These are phyloP conservation scores for Backusella luteola DNA, from an alignment of 192 early-diverging fungal species.

Conservation along the genomic window DNA sequence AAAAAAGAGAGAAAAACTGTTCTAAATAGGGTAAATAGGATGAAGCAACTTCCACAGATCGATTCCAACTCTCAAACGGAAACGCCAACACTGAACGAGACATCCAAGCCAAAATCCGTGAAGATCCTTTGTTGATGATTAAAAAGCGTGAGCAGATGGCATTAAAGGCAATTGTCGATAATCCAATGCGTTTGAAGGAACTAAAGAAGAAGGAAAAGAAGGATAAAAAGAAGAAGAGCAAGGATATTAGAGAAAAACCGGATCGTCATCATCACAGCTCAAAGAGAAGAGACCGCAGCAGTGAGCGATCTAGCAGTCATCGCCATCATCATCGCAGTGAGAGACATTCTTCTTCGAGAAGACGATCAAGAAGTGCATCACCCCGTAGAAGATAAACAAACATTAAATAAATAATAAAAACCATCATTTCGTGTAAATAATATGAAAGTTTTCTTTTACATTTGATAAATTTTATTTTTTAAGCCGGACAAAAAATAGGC, in stretches of 20 bases:
- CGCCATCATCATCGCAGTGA: constrained; percentile 40
- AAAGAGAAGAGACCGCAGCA: constrained; percentile 17
- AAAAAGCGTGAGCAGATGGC: constrained; percentile 83
- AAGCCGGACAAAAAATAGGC: no score
- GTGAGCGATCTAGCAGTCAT: constrained; percentile 25
- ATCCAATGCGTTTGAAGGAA: constrained; percentile 64
- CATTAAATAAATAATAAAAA: not conserved
- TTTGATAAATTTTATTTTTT: not conserved
- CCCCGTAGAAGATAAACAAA: not conserved
- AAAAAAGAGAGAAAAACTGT: no score
- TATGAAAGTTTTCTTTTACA: no score
- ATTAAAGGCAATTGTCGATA: constrained; percentile 71
- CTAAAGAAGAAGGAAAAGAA: constrained; percentile 46
- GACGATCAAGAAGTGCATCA: not conserved
- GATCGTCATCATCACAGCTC: constrained; percentile 12
- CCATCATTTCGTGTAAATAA: not conserved
- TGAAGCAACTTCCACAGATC: constrained; percentile 24
- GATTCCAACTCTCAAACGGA: constrained; percentile 50
- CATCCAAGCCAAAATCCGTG: constrained; percentile 78
- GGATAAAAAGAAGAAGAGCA: constrained; percentile 50
- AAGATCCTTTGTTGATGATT: constrained; percentile 91
- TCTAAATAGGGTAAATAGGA: not conserved
- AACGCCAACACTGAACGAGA: constrained; percentile 84
- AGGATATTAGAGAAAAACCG: constrained; percentile 32
- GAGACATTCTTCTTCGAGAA: constrained; percentile 6